Conservation (phyloP, 345 rosid genomes). For the Populus simonii region DNA sequence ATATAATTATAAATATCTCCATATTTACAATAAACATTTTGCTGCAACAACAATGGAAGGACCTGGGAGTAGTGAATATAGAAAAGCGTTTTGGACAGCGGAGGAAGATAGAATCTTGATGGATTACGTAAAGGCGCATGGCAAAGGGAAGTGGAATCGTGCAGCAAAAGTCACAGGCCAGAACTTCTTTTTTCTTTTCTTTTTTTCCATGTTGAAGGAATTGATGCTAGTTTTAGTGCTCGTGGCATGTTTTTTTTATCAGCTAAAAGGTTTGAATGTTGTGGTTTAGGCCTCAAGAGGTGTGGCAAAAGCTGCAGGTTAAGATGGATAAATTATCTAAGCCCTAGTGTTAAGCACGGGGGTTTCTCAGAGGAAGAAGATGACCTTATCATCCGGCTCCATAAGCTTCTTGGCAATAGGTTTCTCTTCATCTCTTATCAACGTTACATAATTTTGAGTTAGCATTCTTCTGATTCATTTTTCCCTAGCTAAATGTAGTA, state of each 20-base stretch:
- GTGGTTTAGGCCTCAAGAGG: conserved; percentile 28
- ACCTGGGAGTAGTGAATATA: background rate
- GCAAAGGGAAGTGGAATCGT: conserved; percentile 68
- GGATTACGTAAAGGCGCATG: conserved; percentile 51
- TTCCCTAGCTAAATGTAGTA: too few species aligned
- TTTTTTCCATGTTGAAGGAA: background rate
- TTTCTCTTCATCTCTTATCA: background rate
- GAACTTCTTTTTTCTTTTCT: background rate
- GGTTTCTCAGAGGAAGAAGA: conserved; percentile 41
- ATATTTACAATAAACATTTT: background rate
- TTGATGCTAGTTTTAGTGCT: too few species aligned
- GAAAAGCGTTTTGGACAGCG: conserved; percentile 4
- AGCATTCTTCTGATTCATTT: background rate
- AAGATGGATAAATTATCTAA: conserved; percentile 43
- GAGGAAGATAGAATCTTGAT: conserved; percentile 33
- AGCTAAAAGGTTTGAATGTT: background rate
- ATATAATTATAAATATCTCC: background rate
- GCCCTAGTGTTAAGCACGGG: conserved; percentile 37
- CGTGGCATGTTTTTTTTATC: too few species aligned
- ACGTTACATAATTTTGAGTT: background rate
- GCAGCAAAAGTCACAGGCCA: conserved; percentile 49
- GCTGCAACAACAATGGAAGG: background rate
- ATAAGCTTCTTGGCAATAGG: conserved; percentile 42
- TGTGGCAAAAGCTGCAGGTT: conserved; percentile 44
- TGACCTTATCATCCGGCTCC: conserved; percentile 43